These are phyloP conservation scores for Kwoniella pini DNA, from an alignment of 768 basidiomycete genomes.

Conservation along the genomic window DNA sequence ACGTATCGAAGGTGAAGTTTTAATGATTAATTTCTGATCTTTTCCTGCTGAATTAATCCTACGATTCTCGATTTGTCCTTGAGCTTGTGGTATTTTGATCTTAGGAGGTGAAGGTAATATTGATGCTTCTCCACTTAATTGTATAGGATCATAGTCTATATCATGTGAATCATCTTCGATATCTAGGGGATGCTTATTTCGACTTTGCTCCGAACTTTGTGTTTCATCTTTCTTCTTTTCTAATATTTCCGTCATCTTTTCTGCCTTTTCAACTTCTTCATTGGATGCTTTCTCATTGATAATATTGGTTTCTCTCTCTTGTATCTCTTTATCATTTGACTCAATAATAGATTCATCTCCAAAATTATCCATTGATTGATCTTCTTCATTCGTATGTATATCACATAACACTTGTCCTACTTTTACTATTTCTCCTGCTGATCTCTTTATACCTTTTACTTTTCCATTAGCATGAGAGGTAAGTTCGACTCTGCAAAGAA, in stretches of 20 bases:
- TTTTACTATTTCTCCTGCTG: constrained; percentile 32
- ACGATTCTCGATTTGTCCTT: background rate
- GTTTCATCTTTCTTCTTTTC: constrained; percentile 20
- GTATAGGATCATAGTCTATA: background rate
- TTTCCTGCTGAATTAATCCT: background rate
- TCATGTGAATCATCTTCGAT: too few relatives aligned
- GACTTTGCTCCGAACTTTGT: background rate
- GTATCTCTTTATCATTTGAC: too few relatives aligned
- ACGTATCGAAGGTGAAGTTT: constrained; percentile 43
- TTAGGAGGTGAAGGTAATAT: constrained; percentile 36
- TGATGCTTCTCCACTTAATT: constrained; percentile 38
- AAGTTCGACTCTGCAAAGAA: constrained; percentile 39
- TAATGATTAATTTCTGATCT: constrained; percentile 12
- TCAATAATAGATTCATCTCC: too few relatives aligned
- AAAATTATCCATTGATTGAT: background rate
- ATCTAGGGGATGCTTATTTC: too few relatives aligned
- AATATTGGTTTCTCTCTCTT: too few relatives aligned
- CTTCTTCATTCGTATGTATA: constrained; percentile 30
- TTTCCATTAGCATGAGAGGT: constrained; percentile 39
- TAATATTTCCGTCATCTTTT: constrained; percentile 5
- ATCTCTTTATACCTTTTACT: constrained; percentile 24
- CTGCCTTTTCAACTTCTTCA: constrained; percentile 5
- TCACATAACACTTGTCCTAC: constrained; percentile 45
- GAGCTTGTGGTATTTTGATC: background rate
- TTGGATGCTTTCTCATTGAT: background rate